Evolutionary conservation across 2,329 filamentous ascomycete species (phyloP), one percentile per base, ranked within the genome.

Genomic region (Xylaria sp.): DNA sequence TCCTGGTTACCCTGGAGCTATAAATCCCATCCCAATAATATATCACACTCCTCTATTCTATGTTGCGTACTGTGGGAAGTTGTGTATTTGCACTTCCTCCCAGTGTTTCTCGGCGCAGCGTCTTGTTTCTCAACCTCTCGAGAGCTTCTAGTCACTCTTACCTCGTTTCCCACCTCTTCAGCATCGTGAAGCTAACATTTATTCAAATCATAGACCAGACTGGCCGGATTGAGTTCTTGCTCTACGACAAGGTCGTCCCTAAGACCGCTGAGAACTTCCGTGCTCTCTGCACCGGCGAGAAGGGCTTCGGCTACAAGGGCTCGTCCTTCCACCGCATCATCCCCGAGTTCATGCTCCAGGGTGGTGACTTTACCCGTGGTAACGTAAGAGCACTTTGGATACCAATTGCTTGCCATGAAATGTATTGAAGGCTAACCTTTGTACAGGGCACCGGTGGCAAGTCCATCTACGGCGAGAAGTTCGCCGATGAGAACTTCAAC

Each of bases 401-500:
- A 42, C 8, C 11, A 47, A 42, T n/a, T 34, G 19, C 17, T n/a
- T 34, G 19, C 17, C 45, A 24, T 32, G 19, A 50, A 53, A 27
- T 42, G 14, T 27, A 54, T 55, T 19, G 11, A 58, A 48, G 11
- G n/a, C 21, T 69, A 51, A 71, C 60, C 24, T 36, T 54, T 48
- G 7, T 17, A 17, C 62, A 97, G 93, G 93, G 93, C 79, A 95
- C 93, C 68, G 93, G 93, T 85, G 93, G 93, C 83, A 92, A 92
- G 85, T 97, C 93, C 81, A 97, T 97, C 88, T 97, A 97, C 83
- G 93, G 93, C 77, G 93, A 97, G 84, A 96, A 95, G 88, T 97
- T 97, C 80, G 84, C 90, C 78, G 93, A 97, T 81, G 93, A 97
- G 91, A 97, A 97, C 91, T 97, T 97, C 87, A 79, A 83, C 71